Conservation (phyloP, 257 asterid genomes). For the Forsythia suspensa region DNA sequence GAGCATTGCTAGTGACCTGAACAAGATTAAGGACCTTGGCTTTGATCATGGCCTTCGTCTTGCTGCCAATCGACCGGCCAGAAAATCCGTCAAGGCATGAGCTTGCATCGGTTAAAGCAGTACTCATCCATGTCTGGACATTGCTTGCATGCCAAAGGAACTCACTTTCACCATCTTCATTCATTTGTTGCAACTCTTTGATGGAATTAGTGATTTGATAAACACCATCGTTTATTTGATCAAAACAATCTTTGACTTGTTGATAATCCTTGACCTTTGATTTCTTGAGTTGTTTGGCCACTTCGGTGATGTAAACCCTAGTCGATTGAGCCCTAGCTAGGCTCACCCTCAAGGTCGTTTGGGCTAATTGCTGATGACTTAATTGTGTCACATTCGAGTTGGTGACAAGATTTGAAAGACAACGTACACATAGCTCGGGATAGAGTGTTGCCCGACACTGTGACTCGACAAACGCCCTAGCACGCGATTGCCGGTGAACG, state of each 20-base stretch:
- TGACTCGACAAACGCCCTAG: slow-evolving; percentile 37
- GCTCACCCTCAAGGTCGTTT: slow-evolving; percentile 52
- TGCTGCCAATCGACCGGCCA: slow-evolving; percentile 42
- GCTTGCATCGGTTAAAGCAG: slow-evolving; percentile 53
- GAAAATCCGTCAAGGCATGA: slow-evolving; percentile 55
- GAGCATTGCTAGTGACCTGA: slow-evolving; percentile 50
- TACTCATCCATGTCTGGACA: slow-evolving; percentile 58
- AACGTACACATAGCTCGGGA: slow-evolving; percentile 39
- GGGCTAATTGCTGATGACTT: slow-evolving; percentile 51
- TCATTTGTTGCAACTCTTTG: slow-evolving; percentile 43
- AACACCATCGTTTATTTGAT: slow-evolving; percentile 65
- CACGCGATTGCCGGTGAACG: slow-evolving; percentile 29
- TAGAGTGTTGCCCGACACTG: slow-evolving; percentile 51
- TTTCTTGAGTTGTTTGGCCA: slow-evolving; percentile 37
- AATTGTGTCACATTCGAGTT: slow-evolving; percentile 25
- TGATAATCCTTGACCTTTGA: slow-evolving; percentile 37
- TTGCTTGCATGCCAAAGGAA: slow-evolving; percentile 63
- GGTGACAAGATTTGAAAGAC: slow-evolving; percentile 30
- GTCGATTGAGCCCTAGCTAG: slow-evolving; percentile 49
- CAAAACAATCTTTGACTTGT: slow-evolving; percentile 50
- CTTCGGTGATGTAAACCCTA: slow-evolving; percentile 36
- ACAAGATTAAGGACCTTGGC: slow-evolving; percentile 62
- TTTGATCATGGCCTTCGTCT: slow-evolving; percentile 40
- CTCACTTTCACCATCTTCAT: slow-evolving; percentile 29
- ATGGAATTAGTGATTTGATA: slow-evolving; percentile 49